Evolutionary conservation across 177 flowering plant species (phyloP), one percentile per base, ranked within the genome.

Genomic region (Tripterygium wilfordii): DNA sequence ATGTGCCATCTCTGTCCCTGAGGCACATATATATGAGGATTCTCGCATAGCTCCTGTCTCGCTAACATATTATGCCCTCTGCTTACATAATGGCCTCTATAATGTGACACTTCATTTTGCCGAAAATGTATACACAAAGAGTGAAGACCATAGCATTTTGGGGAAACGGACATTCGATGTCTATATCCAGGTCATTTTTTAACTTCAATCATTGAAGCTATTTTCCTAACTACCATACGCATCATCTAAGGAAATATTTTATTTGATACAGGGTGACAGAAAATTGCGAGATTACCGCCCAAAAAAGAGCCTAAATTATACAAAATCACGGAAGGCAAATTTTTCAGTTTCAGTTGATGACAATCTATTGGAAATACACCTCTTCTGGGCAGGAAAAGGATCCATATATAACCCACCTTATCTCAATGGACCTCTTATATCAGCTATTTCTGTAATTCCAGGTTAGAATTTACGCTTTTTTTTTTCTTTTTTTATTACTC

Each of bases 41-140:
- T 29, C 58, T 19, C 53, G 47, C 20, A 13, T 22, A 13, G 23
- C 46, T 21, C 52, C 60, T 15, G 18, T 56, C 15, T 46, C 60
- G 14, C 47, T 56, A 16, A 22, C 23, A 8, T 56, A 56, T 37
- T 29, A 56, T n/a, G 60, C 48, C 5, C 12, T 56, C 27, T 56
- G 60, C 38, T 24, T 56, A 14, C 35, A 19, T 10, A 25, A 41
- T 2, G 60, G 53, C 14, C 42, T 13, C 32, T 56, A 56, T 32
- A 56, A 12, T 15, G 53, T 56, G 53, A 31, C 17, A 14, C 60
- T 56, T 41, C 48, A 56, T 42, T 56, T 56, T 15, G 47, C 48
- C 24, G 60, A 56, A 48, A 56, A 21, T 18, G 22, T 40, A 14
- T 54, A 35, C 16, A 19, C 14, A 36, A 8, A 26, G 7, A 18